phyloP scores from a whole-genome alignment of 192 early-diverging fungal species.

The Geosiphon pyriformis region DNA sequence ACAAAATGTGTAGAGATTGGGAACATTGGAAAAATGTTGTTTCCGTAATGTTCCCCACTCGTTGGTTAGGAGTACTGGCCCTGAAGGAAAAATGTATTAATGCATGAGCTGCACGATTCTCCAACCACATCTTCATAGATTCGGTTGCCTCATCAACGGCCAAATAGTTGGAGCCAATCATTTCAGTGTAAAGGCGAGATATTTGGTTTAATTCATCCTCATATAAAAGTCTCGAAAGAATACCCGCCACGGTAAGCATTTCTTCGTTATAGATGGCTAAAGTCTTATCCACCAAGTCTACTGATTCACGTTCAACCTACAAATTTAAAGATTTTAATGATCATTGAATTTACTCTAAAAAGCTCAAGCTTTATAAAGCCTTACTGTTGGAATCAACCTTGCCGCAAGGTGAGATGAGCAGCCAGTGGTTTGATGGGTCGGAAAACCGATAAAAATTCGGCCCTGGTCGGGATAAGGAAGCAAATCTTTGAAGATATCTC shows the following conservation, averaged over 20 bases:
- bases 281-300: slow-evolving; percentile 83
- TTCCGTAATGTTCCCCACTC: slow-evolving; percentile 57
- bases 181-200: slow-evolving; percentile 42
- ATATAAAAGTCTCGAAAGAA: slow-evolving; percentile 67
- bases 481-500: slow-evolving; percentile 65
- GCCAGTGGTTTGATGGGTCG: slow-evolving; percentile 88
- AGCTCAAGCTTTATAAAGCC: too few species aligned
- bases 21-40: slow-evolving; percentile 53
- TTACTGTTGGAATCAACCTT: slow-evolving; percentile 79
- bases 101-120: slow-evolving; percentile 61
- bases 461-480: slow-evolving; percentile 75
- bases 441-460: slow-evolving; percentile 83
- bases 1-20: slow-evolving; percentile 52
- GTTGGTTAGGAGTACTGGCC: slow-evolving; percentile 63
- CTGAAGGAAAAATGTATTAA: slow-evolving; percentile 61
- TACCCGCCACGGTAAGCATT: slow-evolving; percentile 65
- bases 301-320: slow-evolving; percentile 71
- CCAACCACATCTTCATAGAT: slow-evolving; percentile 43
- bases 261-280: slow-evolving; percentile 80
- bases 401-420: slow-evolving; percentile 72
- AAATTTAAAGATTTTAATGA: neutral
- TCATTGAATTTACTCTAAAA: neutral
- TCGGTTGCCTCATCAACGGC: slow-evolving; percentile 38
- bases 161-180: slow-evolving; percentile 31
- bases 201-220: slow-evolving; percentile 71